Evolutionary conservation across 176 grass and related monocot species (phyloP).

Genomic region (Panicum miliaceum): DNA sequence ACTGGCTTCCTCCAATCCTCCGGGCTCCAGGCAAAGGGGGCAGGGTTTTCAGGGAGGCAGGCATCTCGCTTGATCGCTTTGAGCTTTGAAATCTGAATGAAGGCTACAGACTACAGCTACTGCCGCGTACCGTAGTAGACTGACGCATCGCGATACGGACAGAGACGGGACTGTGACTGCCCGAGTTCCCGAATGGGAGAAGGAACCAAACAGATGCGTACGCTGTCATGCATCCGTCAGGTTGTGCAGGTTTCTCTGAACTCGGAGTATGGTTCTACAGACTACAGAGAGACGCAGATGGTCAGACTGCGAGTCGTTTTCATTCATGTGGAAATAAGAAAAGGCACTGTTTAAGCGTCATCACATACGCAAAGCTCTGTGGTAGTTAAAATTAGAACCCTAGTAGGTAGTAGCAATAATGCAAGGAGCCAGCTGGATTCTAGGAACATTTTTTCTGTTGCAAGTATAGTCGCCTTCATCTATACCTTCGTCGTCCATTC

Average conservation of each 20-base stretch:
- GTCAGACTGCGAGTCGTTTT: neutral
- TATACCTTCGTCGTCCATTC: no score
- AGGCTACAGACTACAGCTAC: neutral
- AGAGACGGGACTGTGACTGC: constrained; percentile 26
- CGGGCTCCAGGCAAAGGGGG: no score
- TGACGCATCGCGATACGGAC: neutral
- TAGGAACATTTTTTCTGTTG: no score
- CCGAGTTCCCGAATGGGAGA: constrained; percentile 4
- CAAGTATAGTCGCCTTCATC: no score
- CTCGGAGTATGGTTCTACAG: no score
- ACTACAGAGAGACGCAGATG: no score
- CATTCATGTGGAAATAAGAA: neutral
- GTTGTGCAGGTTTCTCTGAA: neutral
- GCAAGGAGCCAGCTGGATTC: no score
- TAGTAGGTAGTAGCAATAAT: no score
- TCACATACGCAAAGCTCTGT: neutral
- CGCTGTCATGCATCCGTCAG: constrained; percentile 29
- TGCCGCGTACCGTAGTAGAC: neutral
- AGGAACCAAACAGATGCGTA: constrained; percentile 30
- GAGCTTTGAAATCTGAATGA: constrained; percentile 32
- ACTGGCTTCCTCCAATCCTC: neutral
- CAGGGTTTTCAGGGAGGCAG: no score
- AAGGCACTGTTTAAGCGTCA: constrained; percentile 14
- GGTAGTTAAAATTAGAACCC: no score
- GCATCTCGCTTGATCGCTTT: neutral